A percentile compares a stretch with the other conserved stretches of the same genome.
phyloP scores from a whole-genome alignment of 768 basidiomycete genomes.

The Pulveroboletus ravenelii region DNA sequence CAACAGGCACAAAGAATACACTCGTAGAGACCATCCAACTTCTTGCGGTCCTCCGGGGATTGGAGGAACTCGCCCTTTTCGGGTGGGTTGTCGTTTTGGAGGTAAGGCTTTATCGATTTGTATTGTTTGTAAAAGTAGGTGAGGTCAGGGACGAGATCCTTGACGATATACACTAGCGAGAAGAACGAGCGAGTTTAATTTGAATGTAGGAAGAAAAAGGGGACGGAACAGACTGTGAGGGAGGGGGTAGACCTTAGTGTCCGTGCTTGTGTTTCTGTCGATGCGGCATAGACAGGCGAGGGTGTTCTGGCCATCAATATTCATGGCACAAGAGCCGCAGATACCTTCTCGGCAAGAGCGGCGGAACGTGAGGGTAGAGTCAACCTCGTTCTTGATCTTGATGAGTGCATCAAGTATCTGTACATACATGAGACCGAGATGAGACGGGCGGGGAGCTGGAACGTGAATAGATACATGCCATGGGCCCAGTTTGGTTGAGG shows the following conservation, averaged over 20 bases:
- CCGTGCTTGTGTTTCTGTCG: slow-evolving; percentile 65
- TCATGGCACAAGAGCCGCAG: slow-evolving; percentile 98
- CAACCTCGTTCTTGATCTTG: slow-evolving; percentile 98
- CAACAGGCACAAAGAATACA: slow-evolving; percentile 97
- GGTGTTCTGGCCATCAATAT: slow-evolving; percentile 97
- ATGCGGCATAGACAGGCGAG: slow-evolving; percentile 96
- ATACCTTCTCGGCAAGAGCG: slow-evolving; percentile 93
- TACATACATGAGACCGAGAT: background rate
- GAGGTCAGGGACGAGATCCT: slow-evolving; percentile 93
- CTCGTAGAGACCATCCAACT: slow-evolving; percentile 96
- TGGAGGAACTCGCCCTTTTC: slow-evolving; percentile 84
- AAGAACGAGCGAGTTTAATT: background rate
- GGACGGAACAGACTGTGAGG: slow-evolving; percentile 76
- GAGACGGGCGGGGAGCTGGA: background rate
- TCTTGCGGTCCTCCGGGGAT: slow-evolving; percentile 85
- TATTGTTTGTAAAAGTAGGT: slow-evolving; percentile 98
- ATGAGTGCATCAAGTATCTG: slow-evolving; percentile 88
- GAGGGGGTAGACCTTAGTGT: slow-evolving; percentile 91
- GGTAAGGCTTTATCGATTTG: slow-evolving; percentile 97
- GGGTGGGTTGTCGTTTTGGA: slow-evolving; percentile 90
- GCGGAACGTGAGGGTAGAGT: slow-evolving; percentile 95
- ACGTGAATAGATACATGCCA: slow-evolving; percentile 47
- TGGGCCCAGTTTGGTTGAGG: slow-evolving; percentile 91
- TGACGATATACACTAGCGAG: slow-evolving; percentile 89
- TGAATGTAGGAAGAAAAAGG: background rate